phyloP scores from a whole-genome alignment of 2,329 filamentous ascomycete species.

The Fusarium keratoplasticum region DNA sequence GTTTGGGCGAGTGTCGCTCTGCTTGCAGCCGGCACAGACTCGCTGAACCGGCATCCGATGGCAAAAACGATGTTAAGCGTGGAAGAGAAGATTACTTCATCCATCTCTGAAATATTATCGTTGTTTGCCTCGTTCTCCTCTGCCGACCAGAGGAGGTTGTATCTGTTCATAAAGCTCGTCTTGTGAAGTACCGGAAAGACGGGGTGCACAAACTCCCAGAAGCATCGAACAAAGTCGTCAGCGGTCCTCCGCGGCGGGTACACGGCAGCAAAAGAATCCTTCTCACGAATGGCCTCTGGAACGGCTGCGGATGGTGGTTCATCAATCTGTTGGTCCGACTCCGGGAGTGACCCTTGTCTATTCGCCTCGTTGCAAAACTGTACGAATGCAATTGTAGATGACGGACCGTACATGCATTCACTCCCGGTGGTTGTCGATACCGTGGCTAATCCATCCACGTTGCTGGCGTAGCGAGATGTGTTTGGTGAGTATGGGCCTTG shows the following conservation, averaged over 20 bases:
- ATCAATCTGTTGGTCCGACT: neutral
- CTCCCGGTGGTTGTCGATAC: neutral
- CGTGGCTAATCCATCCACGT: neutral
- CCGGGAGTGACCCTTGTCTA: neutral
- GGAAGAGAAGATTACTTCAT: neutral
- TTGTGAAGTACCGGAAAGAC: slow-evolving; percentile 14
- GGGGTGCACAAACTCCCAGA: slow-evolving; percentile 18
- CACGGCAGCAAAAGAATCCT: neutral
- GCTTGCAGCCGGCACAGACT: neutral
- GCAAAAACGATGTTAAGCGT: slow-evolving; percentile 18
- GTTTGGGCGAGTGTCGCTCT: neutral
- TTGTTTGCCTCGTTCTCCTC: neutral
- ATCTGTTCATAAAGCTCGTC: neutral
- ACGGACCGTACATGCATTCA: neutral
- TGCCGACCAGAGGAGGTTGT: neutral
- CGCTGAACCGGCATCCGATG: slow-evolving; percentile 12
- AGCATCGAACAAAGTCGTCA: slow-evolving; percentile 1
- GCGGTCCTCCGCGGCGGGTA: neutral
- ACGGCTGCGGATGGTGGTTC: neutral
- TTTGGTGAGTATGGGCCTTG: neutral
- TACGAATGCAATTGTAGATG: neutral
- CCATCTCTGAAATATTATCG: neutral
- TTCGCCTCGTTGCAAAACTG: neutral
- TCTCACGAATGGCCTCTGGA: neutral
- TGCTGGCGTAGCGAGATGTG: neutral